A percentile compares a stretch with the other conserved stretches of the same genome.
Conservation (phyloP, 306 rosid genomes). For the Dryas octopetala region DNA sequence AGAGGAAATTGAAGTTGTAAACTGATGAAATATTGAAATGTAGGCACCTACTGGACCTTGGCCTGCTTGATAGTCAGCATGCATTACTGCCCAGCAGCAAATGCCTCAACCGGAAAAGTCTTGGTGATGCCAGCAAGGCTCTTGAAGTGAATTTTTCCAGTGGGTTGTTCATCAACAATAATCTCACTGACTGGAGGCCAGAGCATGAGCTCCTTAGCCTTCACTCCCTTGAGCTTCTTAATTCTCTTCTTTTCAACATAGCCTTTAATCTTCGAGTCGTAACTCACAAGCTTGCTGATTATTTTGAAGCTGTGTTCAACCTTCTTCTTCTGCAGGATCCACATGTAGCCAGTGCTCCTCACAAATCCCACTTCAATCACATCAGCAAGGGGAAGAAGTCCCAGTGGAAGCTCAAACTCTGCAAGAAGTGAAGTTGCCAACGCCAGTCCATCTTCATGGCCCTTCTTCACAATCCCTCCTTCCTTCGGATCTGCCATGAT, state of each 20-base stretch:
- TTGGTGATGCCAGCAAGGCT: constrained; percentile 93
- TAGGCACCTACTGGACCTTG: constrained; percentile 9
- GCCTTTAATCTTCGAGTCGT: constrained; percentile 60
- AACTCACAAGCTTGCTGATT: constrained; percentile 75
- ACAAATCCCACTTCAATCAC: constrained; percentile 78
- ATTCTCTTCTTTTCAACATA: constrained; percentile 55
- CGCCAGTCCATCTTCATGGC: constrained; percentile 66
- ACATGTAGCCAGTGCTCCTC: constrained; percentile 69
- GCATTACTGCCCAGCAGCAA: constrained; percentile 76
- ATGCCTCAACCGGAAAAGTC: constrained; percentile 81
- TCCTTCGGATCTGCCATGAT: constrained; percentile 64
- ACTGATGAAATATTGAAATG: constrained; percentile 5
- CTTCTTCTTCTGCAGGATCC: constrained; percentile 80
- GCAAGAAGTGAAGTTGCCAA: constrained; percentile 52
- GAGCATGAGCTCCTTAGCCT: constrained; percentile 85
- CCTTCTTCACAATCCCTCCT: constrained; percentile 71
- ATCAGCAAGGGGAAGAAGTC: constrained; percentile 67
- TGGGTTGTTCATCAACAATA: constrained; percentile 42
- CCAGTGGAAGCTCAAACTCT: constrained; percentile 69
- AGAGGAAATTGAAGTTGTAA: neutral
- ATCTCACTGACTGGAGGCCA: constrained; percentile 97
- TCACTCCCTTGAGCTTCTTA: constrained; percentile 83
- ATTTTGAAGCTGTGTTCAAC: constrained; percentile 84
- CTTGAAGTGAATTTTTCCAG: constrained; percentile 83
- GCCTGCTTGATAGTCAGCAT: constrained; percentile 8